phyloP scores from a whole-genome alignment of 2,329 filamentous ascomycete genomes.

The Alternaria solani region DNA sequence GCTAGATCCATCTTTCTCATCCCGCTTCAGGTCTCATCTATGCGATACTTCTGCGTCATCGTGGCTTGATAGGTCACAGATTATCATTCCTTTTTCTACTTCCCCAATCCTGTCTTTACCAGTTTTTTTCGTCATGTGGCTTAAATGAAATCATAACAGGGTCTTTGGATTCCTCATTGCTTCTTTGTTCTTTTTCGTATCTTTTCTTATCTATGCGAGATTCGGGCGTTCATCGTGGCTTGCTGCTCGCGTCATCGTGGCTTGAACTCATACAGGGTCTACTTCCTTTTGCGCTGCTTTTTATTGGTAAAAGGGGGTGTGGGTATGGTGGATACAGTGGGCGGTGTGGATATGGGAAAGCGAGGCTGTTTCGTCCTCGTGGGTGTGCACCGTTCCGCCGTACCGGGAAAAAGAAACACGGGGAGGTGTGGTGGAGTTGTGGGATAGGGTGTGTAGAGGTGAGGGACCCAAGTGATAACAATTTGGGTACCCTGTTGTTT shows the following conservation, averaged over 20 bases:
- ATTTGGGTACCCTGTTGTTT: background rate
- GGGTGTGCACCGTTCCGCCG: background rate
- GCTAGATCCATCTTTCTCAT: background rate
- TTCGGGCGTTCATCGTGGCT: background rate
- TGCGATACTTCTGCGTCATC: background rate
- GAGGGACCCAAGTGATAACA: background rate
- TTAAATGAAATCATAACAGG: background rate
- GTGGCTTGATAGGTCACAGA: background rate
- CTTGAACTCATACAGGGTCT: conserved; percentile 2
- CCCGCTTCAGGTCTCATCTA: background rate
- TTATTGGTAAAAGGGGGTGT: background rate
- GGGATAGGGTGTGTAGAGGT: background rate
- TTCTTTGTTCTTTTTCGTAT: background rate
- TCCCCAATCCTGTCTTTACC: background rate
- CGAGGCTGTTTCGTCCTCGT: background rate
- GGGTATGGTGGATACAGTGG: background rate
- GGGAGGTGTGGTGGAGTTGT: background rate
- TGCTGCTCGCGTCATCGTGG: background rate
- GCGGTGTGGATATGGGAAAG: background rate
- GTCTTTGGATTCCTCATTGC: background rate
- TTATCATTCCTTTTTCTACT: background rate
- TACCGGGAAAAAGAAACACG: background rate
- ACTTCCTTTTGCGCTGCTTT: background rate
- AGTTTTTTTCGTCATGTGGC: background rate
- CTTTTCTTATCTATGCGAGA: background rate